Evolutionary conservation across 768 basidiomycete genomes (phyloP), one percentile per base, ranked within the genome.

Genomic region (Candolleomyces eurysporus): DNA sequence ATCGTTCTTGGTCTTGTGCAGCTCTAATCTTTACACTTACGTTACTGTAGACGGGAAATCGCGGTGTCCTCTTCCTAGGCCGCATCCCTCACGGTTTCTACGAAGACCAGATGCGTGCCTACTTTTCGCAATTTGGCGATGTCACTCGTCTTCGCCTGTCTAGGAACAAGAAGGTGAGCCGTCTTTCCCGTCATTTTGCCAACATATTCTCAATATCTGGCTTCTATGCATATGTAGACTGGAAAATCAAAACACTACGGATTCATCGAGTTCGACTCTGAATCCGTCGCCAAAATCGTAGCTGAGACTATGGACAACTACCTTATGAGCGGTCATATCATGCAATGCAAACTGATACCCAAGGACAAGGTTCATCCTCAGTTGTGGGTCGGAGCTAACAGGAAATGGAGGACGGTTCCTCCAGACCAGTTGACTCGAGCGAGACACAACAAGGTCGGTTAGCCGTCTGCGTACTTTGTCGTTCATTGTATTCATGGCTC

Each of bases 261-360:
- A 3, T 98, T 96, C 79, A 81, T 99, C 68, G 96, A 98, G 75
- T 97, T 99, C 72, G 86, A 88, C 58, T 95, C 93, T 48, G 83
- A 86, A 19, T 82, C 89, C 0, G 95, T 98, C 32, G 96, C 97
- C 0, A 78, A 95, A 69, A 98, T 99, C 64, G 97, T 97, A 8
- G 90, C 92, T 2, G 97, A 98, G 69, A 98, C 96, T 49, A 98
- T 98, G 97, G 88, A 99, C 81, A 98, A 97, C 78, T 99, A 98
- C 74, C 84, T 99, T 43, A 81, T 99, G 64, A 85, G 91, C 82
- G 96, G 96, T 7, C 96, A 97, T 71, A 90, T 99, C 64, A 82
- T 99, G 59, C 86, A 84, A 48, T 98, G 96, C 79, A 91, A 92
- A 74, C 74, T 95, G 56, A 86, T 98, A 61, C 94, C 97, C 45